Base-by-base conservation (phyloP, 192 early-diverging fungal species). In the Dissophora globulifera region DNA sequence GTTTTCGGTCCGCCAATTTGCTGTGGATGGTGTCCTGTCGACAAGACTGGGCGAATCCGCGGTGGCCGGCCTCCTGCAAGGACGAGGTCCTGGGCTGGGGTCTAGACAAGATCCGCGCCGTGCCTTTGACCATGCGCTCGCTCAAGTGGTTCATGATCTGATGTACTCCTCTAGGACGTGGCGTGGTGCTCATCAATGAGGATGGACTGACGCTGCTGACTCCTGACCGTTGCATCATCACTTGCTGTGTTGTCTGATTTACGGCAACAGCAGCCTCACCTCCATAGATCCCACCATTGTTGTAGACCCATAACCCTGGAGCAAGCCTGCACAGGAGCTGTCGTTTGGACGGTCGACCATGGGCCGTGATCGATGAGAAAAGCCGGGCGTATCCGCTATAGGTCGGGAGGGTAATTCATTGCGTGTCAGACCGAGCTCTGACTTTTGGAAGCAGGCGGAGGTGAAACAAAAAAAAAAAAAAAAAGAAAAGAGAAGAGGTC, bases 181-280 rank as follows among this genome's bases (percentile, higher is more conserved):
- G 50, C 11, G 59, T 19, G 38, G 40, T 35, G 35, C 33, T 26
- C 9, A 38, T 45, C n/a, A 53, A 47, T 5, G 62, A 47, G 29
- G 26, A 31, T 17, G 62, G 32, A 5, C 23, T 52, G 13, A 71
- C 52, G 22, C 46, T n/a, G n/a, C n/a, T 42, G 17, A 51, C 69
- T 20, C 57, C 26, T n/a, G 67, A 54, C 29, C 71, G 62, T 46
- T 75, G 54, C 62, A 75, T 75, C 1, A 75, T 59, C 20, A 75
- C 62, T 11, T 75, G 71, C 29, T 75, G 71, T 20, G 71, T 72
- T 42, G 69, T 75, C 45, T 75, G 71, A 27, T 75, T 75, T 16
- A 75, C 71, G 20, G 71, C 71, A 2, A 75, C 71, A 0, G 71
- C 71, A 22, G 71, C 71, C 43, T 75, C 71, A 13, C 71, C 62